Base-by-base conservation (phyloP, 148 eudicot species). In the Rhododendron griersonianum region DNA sequence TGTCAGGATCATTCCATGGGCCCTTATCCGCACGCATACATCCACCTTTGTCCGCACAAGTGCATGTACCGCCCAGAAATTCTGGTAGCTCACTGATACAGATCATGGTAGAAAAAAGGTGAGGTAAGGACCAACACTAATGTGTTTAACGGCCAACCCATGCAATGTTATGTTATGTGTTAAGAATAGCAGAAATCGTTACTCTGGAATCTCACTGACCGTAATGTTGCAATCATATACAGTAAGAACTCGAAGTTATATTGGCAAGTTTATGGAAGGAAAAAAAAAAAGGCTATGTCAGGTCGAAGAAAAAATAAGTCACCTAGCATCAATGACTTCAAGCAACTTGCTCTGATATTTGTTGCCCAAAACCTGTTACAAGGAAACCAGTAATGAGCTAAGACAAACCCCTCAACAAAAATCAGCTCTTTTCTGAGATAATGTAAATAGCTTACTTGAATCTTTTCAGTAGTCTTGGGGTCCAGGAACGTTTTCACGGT, bases 1-100 rank as follows among this genome's bases (percentile, higher is more conserved):
- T 91, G 37, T 95, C 98, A n/a, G 98, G 98, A 86, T 96, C 93
- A 86, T 94, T 94, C 99, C 99, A 96, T 15, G 99, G 99, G 65
- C 98, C 99, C 90, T 91, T 95, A 91, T 96, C 99, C 83, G 99
- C 93, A 57, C 91, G 96, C 87, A 96, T 90, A 87, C 99, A 96
- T 77, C 99, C 99, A 47, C 99, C 99, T 88, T 91, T 90, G 85
- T 96, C 98, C 25, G 92, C 90, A 86, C 99, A 96, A 69, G 94
- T 92, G 84, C 99, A 96, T 50, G 91, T 93, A 85, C 99, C 99
- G 51, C 99, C 99, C 39, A 96, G 87, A 83, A 94, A 95, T 35
- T 95, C 98, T 11, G 99, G 99, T 87, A 96, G 89, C 89, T 95
- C 98, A 90, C 98, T 95, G 92, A 30, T 86, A 80, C 81, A 63